Evolutionary conservation across 768 basidiomycete genomes (phyloP), one percentile per base, ranked within the genome.

Genomic region (Serendipita vermifera): DNA sequence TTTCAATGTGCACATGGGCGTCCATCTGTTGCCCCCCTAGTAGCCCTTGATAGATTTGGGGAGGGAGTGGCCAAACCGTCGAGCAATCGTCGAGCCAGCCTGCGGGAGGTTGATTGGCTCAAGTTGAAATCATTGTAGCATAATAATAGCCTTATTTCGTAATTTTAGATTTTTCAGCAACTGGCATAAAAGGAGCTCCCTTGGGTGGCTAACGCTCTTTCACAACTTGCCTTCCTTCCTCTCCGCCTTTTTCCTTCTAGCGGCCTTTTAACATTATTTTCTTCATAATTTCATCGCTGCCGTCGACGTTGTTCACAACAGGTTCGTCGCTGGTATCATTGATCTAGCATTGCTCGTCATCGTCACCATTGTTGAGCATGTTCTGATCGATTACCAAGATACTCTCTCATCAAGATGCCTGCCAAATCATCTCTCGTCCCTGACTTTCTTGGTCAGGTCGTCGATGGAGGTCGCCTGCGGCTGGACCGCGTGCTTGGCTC

Each of bases 1-100:
- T 97, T 96, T 69, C 88, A 89, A 66, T 99, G 96, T 70, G 96
- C 96, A 31, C 96, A 99, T 69, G 96, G 94, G n/a, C 17, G 46
- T 9, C 46, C 46, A 5, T 51, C 46, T 29, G 22, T 51, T n/a
- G 46, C 27, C 15, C 46, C 46, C n/a, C n/a, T n/a, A n/a, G n/a
- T n/a, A n/a, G n/a, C n/a, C n/a, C n/a, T n/a, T n/a, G n/a, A n/a
- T n/a, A n/a, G n/a, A n/a, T n/a, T n/a, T n/a, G n/a, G n/a, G n/a
- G n/a, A n/a, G n/a, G n/a, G n/a, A n/a, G n/a, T n/a, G n/a, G n/a
- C n/a, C n/a, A n/a, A n/a, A n/a, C n/a, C n/a, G n/a, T n/a, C n/a
- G n/a, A n/a, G n/a, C n/a, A n/a, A n/a, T n/a, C n/a, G n/a, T n/a
- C n/a, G n/a, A n/a, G n/a, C n/a, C n/a, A n/a, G n/a, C n/a, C n/a